Evolutionary conservation across 116 monocot species (phyloP), one percentile per base, ranked within the genome.

Genomic region (Trichopus zeylanicus): DNA sequence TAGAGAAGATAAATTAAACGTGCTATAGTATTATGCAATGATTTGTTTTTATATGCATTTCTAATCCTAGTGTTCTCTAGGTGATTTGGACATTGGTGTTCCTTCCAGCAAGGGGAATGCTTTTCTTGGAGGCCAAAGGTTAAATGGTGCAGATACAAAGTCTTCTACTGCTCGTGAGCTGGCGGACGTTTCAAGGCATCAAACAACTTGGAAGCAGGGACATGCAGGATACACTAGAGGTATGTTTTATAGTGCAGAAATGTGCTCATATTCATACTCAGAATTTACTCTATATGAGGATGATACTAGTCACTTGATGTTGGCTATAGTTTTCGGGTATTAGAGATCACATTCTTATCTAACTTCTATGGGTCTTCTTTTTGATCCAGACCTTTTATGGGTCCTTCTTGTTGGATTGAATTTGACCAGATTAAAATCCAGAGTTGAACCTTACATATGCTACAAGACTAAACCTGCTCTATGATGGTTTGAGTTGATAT

Each of bases 181-280:
- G 10, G 31, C 73, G 31, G 51, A 64, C 65, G 65, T 54, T 65
- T 54, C 62, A 48, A 72, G 85, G 53, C 79, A 73, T 29, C 80
- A 69, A 12, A 64, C 76, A 12, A 25, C 72, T 33, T 73, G 76
- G 79, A 69, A 65, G 30, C 69, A 67, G 4, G 70, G 46, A n/a
- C 70, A 64, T 32, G 26, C 35, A 23, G 67, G 63, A 55, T 69
- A 78, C 63, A 49, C 62, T 42, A 29, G 67, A 73, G 78, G 76
- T 73, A 76, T 32, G 3, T 29, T 31, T 46, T 52, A 2, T 42
- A 16, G 13, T 54, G 8, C 26, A 9, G 11, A 13, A 19, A 3
- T 26, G n/a, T 27, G 7, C 29, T 28, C 4, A 8, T 33, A 22
- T 30, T 29, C 51, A 23, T 42, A 19, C 49, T 49, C 22, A 8